Evolutionary conservation across 495 filamentous ascomycete species (phyloP).

Genomic region (Pyrenula aspistea): DNA sequence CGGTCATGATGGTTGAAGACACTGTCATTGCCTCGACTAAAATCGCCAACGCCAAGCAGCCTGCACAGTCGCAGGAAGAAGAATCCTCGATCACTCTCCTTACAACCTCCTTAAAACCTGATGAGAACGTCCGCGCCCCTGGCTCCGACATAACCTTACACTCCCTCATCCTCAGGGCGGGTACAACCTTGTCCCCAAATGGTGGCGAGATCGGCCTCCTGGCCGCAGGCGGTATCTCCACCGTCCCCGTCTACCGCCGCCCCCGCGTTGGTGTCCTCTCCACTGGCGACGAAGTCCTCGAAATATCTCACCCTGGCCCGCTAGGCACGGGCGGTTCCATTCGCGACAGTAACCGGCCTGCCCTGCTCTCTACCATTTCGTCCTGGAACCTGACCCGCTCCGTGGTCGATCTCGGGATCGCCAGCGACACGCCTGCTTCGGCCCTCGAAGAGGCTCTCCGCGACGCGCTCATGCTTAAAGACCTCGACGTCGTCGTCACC

Average conservation of each 20-base stretch:
- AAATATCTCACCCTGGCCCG: constrained; percentile 49
- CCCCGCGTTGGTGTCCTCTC: constrained; percentile 81
- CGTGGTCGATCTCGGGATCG: constrained; percentile 78
- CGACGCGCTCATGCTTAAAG: constrained; percentile 48
- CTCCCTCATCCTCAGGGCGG: constrained; percentile 56
- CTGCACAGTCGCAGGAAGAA: constrained; percentile 41
- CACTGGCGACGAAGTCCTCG: constrained; percentile 89
- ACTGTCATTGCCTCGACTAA: constrained; percentile 52
- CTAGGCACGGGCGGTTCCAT: constrained; percentile 67
- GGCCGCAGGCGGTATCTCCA: constrained; percentile 65
- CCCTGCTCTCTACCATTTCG: constrained; percentile 61
- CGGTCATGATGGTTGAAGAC: constrained; percentile 97
- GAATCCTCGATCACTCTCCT: constrained; percentile 81
- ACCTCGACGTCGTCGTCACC: constrained; percentile 70
- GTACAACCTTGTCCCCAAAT: constrained; percentile 65
- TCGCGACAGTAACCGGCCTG: constrained; percentile 82
- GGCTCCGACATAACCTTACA: constrained; percentile 73
- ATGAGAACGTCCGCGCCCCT: constrained; percentile 83
- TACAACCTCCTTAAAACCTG: constrained; percentile 55
- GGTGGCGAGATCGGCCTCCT: constrained; percentile 88
- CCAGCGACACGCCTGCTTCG: constrained; percentile 57
- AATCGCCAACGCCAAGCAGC: background rate
- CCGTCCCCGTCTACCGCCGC: constrained; percentile 63
- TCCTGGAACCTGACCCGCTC: constrained; percentile 57
- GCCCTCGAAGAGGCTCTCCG: constrained; percentile 67